Base-by-base conservation (phyloP, 805 yeast genomes). In the Zygotorulaspora florentina region DNA sequence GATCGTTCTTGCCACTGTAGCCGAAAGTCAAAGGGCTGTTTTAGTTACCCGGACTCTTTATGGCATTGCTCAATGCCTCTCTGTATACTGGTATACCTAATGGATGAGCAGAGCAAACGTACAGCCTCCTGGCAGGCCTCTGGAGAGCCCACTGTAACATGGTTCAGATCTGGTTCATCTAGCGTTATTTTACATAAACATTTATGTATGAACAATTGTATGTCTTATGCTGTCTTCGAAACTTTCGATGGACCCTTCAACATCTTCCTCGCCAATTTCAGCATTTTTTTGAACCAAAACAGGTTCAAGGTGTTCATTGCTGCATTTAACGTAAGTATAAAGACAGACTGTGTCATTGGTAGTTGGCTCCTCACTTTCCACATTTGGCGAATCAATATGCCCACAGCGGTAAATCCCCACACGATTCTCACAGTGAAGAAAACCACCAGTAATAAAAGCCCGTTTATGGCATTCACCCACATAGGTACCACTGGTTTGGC, bases 261-360 rank as follows among this genome's bases (percentile, higher is more conserved):
- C 70, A 80, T 75, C 66, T 79, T 81, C 41, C 59, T 65, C n/a
- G 95, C 95, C 45, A 88, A 77, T 31, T 59, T 60, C 11, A 90
- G 59, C 99, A 93, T 93, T 66, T 87, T 90, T 42, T 71, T 65
- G 69, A 93, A 90, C 99, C 99, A 93, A 56, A 74, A 74, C 25
- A 87, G 60, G 64, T 93, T 93, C 59, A 93, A 74, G 2, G 66
- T 48, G 57, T 87, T 80, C 55, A 93, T 75, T 3, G 78, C 68
- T 13, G 80, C 35, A 66, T 90, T 89, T 48, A 87, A 66, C 0
- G 60, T 48, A 50, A 87, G 68, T 16, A 85, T 73, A 1, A 74
- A 44, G 2, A 68, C 39, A 0, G 89, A 76, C 38, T 80, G 63
- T 56, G 75, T 62, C 2, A 53, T 16, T 11, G 84, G 81, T 31